Evolutionary conservation across 805 yeast genomes (phyloP), one percentile per base, ranked within the genome.

Genomic region (Kazachstania kunashirensis): DNA sequence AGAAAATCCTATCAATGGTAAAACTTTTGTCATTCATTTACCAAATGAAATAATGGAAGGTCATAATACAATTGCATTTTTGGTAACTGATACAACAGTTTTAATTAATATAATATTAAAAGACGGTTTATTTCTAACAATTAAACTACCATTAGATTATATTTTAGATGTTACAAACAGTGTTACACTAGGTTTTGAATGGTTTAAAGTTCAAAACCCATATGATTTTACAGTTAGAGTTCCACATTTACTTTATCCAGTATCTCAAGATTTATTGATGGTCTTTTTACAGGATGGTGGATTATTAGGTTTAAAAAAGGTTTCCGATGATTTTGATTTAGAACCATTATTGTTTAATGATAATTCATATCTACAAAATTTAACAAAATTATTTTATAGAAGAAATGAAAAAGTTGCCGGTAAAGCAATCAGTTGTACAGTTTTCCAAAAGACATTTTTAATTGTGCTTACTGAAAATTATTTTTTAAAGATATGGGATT

Each of bases 241-340:
- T 17, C 85, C 89, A 2, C 71, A 73, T 29, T 57, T 67, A 15
- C 47, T 81, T 42, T 62, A 66, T 34, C 55, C 79, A 1, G 56
- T 77, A 12, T 67, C 72, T 23, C 43, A 60, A 0, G 48, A 52
- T 3, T 66, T 69, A 31, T 51, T 76, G 7, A 53, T 85, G 3
- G 74, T 80, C 0, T 66, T 84, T 4, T 63, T 86, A 33, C 67
- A 68, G 30, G 94, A 88, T 59, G 96, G 96, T 18, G 84, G 88
- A 1, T 54, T 86, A 29, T 59, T 84, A 34, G 77, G 76, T 31
- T 62, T 81, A 39, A 49, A 50, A 20, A 57, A 52, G 43, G 21
- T 36, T 9, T 29, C 36, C 2, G 46, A 48, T 11, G 42, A 43
- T 17, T 42, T 39, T 6, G 43, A 48, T 13, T 54, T 62, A 29